A percentile compares a stretch with the other conserved stretches of the same genome.
phyloP scores from a whole-genome alignment of 2,329 filamentous ascomycete genomes.

The Nemania sp. region DNA sequence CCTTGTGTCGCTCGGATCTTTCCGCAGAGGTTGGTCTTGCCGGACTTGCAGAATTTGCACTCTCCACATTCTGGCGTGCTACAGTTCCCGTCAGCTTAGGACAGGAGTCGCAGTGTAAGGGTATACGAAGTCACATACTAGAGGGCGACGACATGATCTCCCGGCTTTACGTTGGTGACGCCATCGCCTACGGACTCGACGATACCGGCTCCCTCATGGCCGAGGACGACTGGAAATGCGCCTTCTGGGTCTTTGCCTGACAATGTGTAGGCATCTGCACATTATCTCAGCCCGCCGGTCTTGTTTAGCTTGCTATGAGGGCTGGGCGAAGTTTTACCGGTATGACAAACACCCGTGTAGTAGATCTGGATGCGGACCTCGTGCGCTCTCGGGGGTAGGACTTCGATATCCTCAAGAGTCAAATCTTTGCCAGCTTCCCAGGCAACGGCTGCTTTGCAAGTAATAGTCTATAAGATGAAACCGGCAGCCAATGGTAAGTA shows the following conservation, averaged over 20 bases:
- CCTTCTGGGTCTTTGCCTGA: constrained; percentile 97
- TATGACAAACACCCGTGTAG: constrained; percentile 99
- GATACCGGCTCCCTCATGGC: constrained; percentile 88
- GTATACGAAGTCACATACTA: constrained; percentile 60
- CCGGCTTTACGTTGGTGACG: constrained; percentile 90
- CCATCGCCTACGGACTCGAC: constrained; percentile 94
- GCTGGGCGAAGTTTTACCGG: constrained; percentile 59
- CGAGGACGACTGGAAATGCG: constrained; percentile 85
- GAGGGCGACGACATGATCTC: constrained; percentile 87
- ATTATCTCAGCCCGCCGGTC: constrained; percentile 28
- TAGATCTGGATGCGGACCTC: constrained; percentile 97
- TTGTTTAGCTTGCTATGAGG: too few species aligned
- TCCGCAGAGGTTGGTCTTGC: constrained; percentile 98
- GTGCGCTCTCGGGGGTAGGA: constrained; percentile 82
- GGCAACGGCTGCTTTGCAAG: constrained; percentile 95
- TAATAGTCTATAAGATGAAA: constrained; percentile 70
- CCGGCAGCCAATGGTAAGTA: constrained; percentile 11
- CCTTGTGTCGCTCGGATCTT: constrained; percentile 98
- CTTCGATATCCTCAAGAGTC: constrained; percentile 88
- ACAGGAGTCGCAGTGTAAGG: neutral
- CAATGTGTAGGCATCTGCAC: constrained; percentile 83
- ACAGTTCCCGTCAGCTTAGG: constrained; percentile 27
- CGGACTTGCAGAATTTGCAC: constrained; percentile 99
- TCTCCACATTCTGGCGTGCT: constrained; percentile 96
- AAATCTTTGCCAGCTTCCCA: constrained; percentile 95